phyloP scores from a whole-genome alignment of 768 basidiomycete genomes.

The Tubosaeta sp. region DNA sequence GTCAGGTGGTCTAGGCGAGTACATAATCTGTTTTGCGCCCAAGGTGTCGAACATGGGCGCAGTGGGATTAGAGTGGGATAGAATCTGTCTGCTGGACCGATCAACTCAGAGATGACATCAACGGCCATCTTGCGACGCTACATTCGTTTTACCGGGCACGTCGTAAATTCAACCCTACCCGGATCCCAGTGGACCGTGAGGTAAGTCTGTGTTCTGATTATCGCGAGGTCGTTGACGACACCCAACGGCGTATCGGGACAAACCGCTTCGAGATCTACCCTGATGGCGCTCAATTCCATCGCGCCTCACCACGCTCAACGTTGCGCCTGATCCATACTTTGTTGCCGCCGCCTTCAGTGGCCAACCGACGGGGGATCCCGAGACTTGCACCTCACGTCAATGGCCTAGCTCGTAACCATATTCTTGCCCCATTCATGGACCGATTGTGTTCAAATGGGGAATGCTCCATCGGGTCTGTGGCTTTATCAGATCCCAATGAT shows the following conservation, averaged over 20 bases:
- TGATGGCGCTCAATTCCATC: not conserved
- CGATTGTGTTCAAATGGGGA: not conserved
- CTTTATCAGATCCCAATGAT: not conserved
- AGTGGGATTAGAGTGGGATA: not conserved
- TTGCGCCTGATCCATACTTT: not conserved
- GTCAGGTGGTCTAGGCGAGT: not conserved
- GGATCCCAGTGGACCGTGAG: too few relatives aligned
- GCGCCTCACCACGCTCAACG: not conserved
- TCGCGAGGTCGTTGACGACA: not conserved
- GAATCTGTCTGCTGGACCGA: not conserved
- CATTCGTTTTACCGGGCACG: not conserved
- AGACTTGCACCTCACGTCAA: slow-evolving; percentile 31
- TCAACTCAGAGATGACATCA: not conserved
- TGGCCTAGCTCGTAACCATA: slow-evolving; percentile 37
- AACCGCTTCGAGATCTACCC: not conserved
- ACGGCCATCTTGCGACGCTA: not conserved
- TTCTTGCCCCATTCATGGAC: slow-evolving; percentile 28
- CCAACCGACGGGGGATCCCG: slow-evolving; percentile 5
- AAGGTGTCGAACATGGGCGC: not conserved
- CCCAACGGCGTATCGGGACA: not conserved
- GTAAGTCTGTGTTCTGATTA: too few relatives aligned
- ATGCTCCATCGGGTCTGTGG: not conserved
- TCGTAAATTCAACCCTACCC: not conserved
- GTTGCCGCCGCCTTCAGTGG: not conserved
- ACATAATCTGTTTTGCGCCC: not conserved